Evolutionary conservation across 2,329 filamentous ascomycete genomes (phyloP).

Genomic region (Diaporthe citriasiana): DNA sequence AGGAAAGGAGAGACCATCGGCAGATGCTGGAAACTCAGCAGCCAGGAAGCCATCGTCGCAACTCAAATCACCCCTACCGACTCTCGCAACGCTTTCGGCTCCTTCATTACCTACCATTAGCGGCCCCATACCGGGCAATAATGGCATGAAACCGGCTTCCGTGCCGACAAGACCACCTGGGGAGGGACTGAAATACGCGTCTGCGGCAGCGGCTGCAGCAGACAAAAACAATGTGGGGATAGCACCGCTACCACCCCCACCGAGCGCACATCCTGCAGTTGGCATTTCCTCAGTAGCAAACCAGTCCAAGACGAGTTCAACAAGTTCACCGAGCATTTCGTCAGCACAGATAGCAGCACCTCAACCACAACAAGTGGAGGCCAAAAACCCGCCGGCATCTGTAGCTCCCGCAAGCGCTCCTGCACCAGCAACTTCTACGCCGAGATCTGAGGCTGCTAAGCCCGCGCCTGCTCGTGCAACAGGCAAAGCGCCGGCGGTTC

Average conservation of each 20-base stretch:
- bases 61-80: constrained; percentile 94
- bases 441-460: constrained; percentile 51
- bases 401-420: constrained; percentile 47
- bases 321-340: constrained; percentile 66
- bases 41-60: constrained; percentile 85
- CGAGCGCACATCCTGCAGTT: constrained; percentile 66
- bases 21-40: constrained; percentile 69
- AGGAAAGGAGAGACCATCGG: constrained; percentile 68
- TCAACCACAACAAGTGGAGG: constrained; percentile 53
- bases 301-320: constrained; percentile 68
- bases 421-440: constrained; percentile 48
- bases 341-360: constrained; percentile 61
- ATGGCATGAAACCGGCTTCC: constrained; percentile 91
- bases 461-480: constrained; percentile 56
- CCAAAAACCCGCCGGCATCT: constrained; percentile 50
- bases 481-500: constrained; percentile 59
- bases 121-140: constrained; percentile 64
- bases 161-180: constrained; percentile 87
- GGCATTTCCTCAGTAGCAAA: constrained; percentile 64
- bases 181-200: constrained; percentile 96
- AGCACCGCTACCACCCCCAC: constrained; percentile 91
- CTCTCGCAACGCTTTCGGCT: constrained; percentile 89
- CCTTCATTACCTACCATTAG: constrained; percentile 71
- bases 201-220: constrained; percentile 92
- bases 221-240: constrained; percentile 93